A percentile compares a stretch with the other conserved stretches of the same genome.
phyloP scores from a whole-genome alignment of 371 early-diverging fungal genomes.

The Neoconidiobolus thromboides region DNA sequence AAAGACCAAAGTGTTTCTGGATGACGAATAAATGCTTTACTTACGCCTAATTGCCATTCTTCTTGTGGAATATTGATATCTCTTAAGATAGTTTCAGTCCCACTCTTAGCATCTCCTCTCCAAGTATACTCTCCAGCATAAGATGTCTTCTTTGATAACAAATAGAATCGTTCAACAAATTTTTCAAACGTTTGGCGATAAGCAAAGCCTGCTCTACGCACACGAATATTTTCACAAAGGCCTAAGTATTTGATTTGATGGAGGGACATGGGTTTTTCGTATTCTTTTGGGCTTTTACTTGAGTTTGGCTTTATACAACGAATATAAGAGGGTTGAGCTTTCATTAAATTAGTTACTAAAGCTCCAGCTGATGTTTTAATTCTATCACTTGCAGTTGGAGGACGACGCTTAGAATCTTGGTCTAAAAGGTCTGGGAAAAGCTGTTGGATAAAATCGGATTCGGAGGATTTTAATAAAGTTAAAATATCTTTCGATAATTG shows the following conservation, averaged over 20 bases:
- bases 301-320: slow-evolving; percentile 98
- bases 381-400: slow-evolving; percentile 63
- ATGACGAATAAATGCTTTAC: slow-evolving; percentile 85
- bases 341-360: slow-evolving; percentile 83
- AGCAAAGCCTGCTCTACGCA: slow-evolving; percentile 91
- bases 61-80: slow-evolving; percentile 65
- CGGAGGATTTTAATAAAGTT: slow-evolving; percentile 50
- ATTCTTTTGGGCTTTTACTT: slow-evolving; percentile 72
- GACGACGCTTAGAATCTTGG: slow-evolving; percentile 71
- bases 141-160: slow-evolving; percentile 53
- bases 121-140: slow-evolving; percentile 78
- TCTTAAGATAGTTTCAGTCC: slow-evolving; percentile 57
- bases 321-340: slow-evolving; percentile 93
- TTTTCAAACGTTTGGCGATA: slow-evolving; percentile 81
- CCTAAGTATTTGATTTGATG: slow-evolving; percentile 95
- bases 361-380: slow-evolving; percentile 43
- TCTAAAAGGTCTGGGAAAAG: slow-evolving; percentile 82
- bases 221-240: slow-evolving; percentile 91
- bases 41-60: slow-evolving; percentile 91
- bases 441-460: slow-evolving; percentile 35
- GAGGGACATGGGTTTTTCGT: slow-evolving; percentile 74
- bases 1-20: slow-evolving; percentile 91
- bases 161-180: slow-evolving; percentile 65
- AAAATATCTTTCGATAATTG: slow-evolving; percentile 76
- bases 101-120: slow-evolving; percentile 55